Base-by-base conservation (phyloP, 148 eudicot species). In the Dianthus caryophyllus region DNA sequence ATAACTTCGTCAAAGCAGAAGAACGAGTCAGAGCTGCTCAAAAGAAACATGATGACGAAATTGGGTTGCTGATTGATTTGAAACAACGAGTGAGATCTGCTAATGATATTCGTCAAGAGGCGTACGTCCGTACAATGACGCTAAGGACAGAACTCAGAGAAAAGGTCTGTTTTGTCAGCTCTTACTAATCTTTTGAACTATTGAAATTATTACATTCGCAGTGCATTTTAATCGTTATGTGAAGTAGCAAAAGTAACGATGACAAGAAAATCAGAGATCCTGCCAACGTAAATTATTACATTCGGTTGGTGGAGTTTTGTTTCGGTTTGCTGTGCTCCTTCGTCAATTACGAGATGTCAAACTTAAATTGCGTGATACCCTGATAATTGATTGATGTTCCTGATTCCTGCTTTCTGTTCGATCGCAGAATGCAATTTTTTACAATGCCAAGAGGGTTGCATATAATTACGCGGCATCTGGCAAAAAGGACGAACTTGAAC, bases 391-490 rank as follows among this genome's bases (percentile, higher is more conserved):
- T 46, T 24, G 29, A 21, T 21, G 57, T 53, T 53, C 57, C 17
- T 24, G 31, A 54, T 56, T 24, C 25, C 20, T 29, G 21, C 30
- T 33, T 64, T 43, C 9, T 74, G 20, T 61, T 22, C 36, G 61
- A 61, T 33, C 71, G 84, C 94, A 92, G 98, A 81, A 79, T 67
- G 52, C 78, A 51, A 44, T 67, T 61, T 87, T 82, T 22, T 78
- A 84, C 71, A 72, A 9, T 67, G 89, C 75, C 83, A 87, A 80
- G 91, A 66, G 70, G 38, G 71, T 68, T 81, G 94, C 96, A 27
- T 46, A 77, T 68, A 71, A 70, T 41, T 83, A 65, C 38, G 86
- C 84, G 64, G 66, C 18, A 56, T 74, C 74, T 55, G 75, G 88
- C 51, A 75, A 92, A 61, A 87, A 67, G 68, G 84, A 80, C 33